Base-by-base conservation (phyloP, 2,329 filamentous ascomycete genomes). In the Colletotrichum trifolii region DNA sequence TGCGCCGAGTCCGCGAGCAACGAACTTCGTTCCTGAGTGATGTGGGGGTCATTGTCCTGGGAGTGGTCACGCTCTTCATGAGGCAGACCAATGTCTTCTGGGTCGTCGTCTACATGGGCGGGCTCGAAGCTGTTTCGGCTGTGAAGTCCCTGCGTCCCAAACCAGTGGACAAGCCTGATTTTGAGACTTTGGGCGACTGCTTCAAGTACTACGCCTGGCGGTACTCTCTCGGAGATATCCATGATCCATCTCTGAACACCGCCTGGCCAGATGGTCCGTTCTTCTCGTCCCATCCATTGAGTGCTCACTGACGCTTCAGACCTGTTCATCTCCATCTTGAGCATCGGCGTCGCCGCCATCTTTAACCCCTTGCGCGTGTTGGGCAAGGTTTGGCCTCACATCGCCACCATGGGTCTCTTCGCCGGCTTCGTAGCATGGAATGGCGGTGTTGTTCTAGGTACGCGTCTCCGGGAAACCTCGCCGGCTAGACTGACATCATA, bases 71-170 rank as follows among this genome's bases (percentile, higher is more conserved):
- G 1, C 82, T 99, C 17, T 79, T 86, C 2, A 96, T 97, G 82
- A 85, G 96, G 33, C 96, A 99, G 77, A 99, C 96, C 0, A 99
- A 99, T 72, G 91, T 98, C 60, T 97, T 99, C 75, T 99, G 96
- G 96, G 89, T 94, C 0, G 90, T 92, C 1, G 82, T 94, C 0
- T 93, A 92, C 72, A 87, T 93, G 71, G 91, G 91, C 17, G 89
- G 85, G 6, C 66, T 87, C 46, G 85, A 90, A 74, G 78, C 79
- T 47, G 76, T 87, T 2, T 82, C 85, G 69, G 82, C 78, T 15
- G 77, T 87, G 64, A 86, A 83, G 72, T 76, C 71, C 4, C 72
- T 86, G 35, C 74, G 71, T 13, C 78, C 78, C 0, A 63, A 72
- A 17, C 68, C 71, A 0, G 73, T 73, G 2, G 68, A 73, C 7